Conservation (phyloP, 495 filamentous ascomycete species). For the Elaphomyces granulatus region DNA sequence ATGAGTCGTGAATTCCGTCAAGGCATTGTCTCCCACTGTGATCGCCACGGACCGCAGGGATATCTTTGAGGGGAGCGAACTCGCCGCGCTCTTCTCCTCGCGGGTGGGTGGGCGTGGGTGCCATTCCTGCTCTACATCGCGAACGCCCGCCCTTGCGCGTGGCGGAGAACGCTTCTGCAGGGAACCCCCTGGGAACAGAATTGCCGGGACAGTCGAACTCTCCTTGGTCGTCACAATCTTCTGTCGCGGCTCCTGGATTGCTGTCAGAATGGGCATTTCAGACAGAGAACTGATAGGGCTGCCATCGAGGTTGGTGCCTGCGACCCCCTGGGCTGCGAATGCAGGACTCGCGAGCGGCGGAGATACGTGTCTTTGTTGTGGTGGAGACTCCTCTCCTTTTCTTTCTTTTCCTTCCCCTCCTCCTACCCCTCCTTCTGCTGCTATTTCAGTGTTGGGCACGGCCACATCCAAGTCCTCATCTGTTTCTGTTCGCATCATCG, state of each 20-base stretch:
- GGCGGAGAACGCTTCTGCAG: conserved; percentile 22
- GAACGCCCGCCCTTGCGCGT: not conserved
- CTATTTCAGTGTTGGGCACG: too few relatives aligned
- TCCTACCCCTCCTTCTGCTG: too few relatives aligned
- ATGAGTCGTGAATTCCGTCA: conserved; percentile 50
- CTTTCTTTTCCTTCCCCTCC: too few relatives aligned
- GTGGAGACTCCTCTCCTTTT: too few relatives aligned
- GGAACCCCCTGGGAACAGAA: conserved; percentile 2
- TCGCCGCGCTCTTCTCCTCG: not conserved
- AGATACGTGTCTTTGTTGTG: too few relatives aligned
- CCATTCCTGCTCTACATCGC: not conserved
- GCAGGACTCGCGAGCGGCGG: too few relatives aligned
- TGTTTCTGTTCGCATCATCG: conserved; percentile 61
- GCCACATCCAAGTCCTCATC: too few relatives aligned
- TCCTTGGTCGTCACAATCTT: not conserved
- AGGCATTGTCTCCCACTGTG: conserved; percentile 44
- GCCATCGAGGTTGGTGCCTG: too few relatives aligned
- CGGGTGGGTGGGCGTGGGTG: not conserved
- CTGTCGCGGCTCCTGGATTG: too few relatives aligned
- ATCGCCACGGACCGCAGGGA: conserved; percentile 28
- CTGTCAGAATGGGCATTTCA: too few relatives aligned
- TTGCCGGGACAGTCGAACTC: not conserved
- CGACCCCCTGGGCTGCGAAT: too few relatives aligned
- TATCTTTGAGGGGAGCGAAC: conserved; percentile 12
- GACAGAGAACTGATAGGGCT: too few relatives aligned